phyloP scores from a whole-genome alignment of 2,329 filamentous ascomycete species.

The Colletotrichum theobromicola region DNA sequence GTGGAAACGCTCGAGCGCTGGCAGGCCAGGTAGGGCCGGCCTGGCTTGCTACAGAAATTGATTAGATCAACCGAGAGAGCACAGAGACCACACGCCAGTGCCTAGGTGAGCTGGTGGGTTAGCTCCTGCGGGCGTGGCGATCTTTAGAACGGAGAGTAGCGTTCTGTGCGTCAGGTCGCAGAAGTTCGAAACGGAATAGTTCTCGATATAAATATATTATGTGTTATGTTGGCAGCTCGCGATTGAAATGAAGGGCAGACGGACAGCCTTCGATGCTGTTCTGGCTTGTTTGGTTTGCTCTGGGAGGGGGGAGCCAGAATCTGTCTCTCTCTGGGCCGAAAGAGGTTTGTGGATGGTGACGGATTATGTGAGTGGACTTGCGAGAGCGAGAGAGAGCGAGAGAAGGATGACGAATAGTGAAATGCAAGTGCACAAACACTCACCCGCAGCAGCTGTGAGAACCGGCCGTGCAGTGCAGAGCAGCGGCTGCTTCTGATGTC shows the following conservation, averaged over 20 bases:
- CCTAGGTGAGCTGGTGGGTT: not conserved
- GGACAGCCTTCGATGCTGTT: not conserved
- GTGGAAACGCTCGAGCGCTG: constrained; percentile 24
- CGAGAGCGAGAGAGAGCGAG: not conserved
- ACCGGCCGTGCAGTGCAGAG: not conserved
- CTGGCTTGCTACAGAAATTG: constrained; percentile 28
- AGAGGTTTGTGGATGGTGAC: not conserved
- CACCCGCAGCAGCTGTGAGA: not conserved
- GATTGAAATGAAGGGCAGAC: not conserved
- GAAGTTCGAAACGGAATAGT: constrained; percentile 20
- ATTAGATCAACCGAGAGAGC: constrained; percentile 28
- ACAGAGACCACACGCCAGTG: constrained; percentile 18
- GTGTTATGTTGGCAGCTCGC: not conserved
- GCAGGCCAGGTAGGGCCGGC: constrained; percentile 22
- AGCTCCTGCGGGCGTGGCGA: constrained; percentile 23
- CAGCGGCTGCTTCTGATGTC: not conserved
- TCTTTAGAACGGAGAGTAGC: constrained; percentile 13
- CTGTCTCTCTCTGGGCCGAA: not conserved
- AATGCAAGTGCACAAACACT: constrained; percentile 17
- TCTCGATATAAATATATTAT: constrained; percentile 21
- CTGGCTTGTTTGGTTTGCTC: not conserved
- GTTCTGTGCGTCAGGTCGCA: constrained; percentile 22
- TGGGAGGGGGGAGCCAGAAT: not conserved
- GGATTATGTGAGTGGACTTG: not conserved
- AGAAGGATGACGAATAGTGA: not conserved